Percentiles rank a stretch among this genome's conserved stretches.
Evolutionary conservation across 495 filamentous ascomycete genomes (phyloP).

Genomic region (Neurospora sp.): DNA sequence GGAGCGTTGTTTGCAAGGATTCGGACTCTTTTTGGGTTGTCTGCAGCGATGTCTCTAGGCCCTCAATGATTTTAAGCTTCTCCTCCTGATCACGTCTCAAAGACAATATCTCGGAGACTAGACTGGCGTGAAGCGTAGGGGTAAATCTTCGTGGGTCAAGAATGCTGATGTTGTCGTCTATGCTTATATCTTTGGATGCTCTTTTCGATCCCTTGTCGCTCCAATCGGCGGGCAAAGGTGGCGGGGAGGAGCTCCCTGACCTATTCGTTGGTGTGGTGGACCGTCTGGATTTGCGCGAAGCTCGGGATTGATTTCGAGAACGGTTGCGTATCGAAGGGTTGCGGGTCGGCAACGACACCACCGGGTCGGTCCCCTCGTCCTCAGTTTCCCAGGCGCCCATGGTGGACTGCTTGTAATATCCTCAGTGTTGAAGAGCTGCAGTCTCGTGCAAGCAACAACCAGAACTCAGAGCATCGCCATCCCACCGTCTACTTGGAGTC

Average conservation of each 20-base stretch:
- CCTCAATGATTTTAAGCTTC: conserved; percentile 74
- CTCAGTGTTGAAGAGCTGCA: background rate
- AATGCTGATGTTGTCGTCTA: conserved; percentile 65
- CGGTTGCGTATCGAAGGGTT: conserved; percentile 51
- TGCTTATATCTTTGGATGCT: conserved; percentile 45
- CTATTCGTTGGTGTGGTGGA: conserved; percentile 51
- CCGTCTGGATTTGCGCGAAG: conserved; percentile 39
- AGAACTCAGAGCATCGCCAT: conserved; percentile 13
- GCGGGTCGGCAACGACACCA: conserved; percentile 50
- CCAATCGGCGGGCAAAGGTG: conserved; percentile 44
- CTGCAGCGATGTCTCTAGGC: conserved; percentile 67
- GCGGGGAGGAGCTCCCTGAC: conserved; percentile 49
- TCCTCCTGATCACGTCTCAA: conserved; percentile 81
- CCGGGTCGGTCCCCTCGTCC: conserved; percentile 39
- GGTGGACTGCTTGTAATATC: conserved; percentile 1
- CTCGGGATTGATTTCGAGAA: conserved; percentile 47
- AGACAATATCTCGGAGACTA: conserved; percentile 87
- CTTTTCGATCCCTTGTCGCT: conserved; percentile 38
- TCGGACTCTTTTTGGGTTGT: conserved; percentile 64
- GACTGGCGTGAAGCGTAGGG: conserved; percentile 85
- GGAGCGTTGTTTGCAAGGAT: conserved; percentile 46
- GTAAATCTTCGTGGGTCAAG: conserved; percentile 88
- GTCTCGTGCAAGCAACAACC: conserved; percentile 3
- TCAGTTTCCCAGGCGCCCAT: conserved; percentile 48
- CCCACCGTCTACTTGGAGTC: background rate